Conservation (phyloP, 768 basidiomycete genomes). For the Termitomyces bulborhizus region DNA sequence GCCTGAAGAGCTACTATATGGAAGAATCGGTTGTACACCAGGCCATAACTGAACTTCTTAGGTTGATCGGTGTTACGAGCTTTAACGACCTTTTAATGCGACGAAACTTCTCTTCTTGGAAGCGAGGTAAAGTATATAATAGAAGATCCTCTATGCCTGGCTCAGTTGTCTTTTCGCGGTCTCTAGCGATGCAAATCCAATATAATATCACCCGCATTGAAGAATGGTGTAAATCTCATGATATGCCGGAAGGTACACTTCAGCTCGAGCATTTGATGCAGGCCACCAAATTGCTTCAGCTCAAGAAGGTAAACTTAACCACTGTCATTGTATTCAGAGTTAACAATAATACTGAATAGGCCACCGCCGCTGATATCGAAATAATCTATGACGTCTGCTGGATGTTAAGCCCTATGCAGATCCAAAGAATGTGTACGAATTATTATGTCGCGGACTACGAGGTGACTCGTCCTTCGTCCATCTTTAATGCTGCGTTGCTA, state of each 20-base stretch:
- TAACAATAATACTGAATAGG: slow-evolving; percentile 36
- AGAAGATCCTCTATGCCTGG: not conserved
- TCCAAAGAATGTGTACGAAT: slow-evolving; percentile 98
- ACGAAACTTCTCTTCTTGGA: slow-evolving; percentile 99
- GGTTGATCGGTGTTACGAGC: slow-evolving; percentile 92
- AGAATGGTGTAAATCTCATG: slow-evolving; percentile 99
- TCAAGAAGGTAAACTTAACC: slow-evolving; percentile 74
- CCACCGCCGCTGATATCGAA: slow-evolving; percentile 92
- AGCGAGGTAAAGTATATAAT: slow-evolving; percentile 64
- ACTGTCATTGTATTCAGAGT: not conserved
- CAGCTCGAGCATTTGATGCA: slow-evolving; percentile 99
- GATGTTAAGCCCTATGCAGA: slow-evolving; percentile 99
- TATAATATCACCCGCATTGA: slow-evolving; percentile 98
- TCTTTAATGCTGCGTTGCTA: not conserved
- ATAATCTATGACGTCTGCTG: slow-evolving; percentile 99
- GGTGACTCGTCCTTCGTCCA: slow-evolving; percentile 32
- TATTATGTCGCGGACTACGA: slow-evolving; percentile 99
- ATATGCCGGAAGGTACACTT: slow-evolving; percentile 97
- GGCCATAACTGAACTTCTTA: slow-evolving; percentile 89
- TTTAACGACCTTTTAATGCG: slow-evolving; percentile 99
- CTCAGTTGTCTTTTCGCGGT: not conserved
- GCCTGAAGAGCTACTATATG: slow-evolving; percentile 97
- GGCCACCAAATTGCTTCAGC: slow-evolving; percentile 94
- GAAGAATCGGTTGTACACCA: slow-evolving; percentile 97
- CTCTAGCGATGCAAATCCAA: slow-evolving; percentile 97